Percentiles rank a stretch among this genome's conserved stretches.
phyloP scores from a whole-genome alignment of 2,329 filamentous ascomycete genomes.

The Beauveria sp. region DNA sequence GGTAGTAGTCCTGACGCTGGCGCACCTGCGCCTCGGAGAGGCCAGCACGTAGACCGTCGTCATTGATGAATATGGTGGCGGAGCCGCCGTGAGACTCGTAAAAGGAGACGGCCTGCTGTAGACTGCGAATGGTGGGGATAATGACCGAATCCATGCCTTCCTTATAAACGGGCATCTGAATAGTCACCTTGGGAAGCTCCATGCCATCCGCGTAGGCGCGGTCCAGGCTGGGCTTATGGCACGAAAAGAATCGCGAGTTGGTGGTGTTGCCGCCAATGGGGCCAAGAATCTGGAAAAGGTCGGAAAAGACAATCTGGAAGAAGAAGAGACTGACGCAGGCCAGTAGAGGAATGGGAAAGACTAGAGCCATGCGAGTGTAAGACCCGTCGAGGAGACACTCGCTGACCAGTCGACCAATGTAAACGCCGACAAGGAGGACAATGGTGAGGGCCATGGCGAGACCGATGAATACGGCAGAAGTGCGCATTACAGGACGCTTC shows the following conservation, averaged over 20 bases:
- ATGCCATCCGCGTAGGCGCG: constrained; percentile 26
- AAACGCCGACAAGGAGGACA: constrained; percentile 30
- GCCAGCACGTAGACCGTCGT: constrained; percentile 51
- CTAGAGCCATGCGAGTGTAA: constrained; percentile 30
- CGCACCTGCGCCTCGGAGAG: constrained; percentile 35
- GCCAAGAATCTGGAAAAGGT: constrained; percentile 39
- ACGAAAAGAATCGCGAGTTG: constrained; percentile 39
- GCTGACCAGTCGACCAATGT: constrained; percentile 28
- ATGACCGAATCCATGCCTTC: constrained; percentile 35
- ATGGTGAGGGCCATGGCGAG: constrained; percentile 29
- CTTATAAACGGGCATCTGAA: constrained; percentile 36
- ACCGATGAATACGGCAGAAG: constrained; percentile 31
- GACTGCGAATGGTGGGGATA: constrained; percentile 39
- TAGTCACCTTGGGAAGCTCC: constrained; percentile 31
- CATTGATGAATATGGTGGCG: constrained; percentile 51
- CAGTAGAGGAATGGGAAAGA: constrained; percentile 28
- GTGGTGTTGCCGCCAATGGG: constrained; percentile 35
- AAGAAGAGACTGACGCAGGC: constrained; percentile 30
- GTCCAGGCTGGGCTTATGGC: constrained; percentile 26
- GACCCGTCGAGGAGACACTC: constrained; percentile 30
- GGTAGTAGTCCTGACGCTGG: constrained; percentile 39
- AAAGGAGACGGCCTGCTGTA: constrained; percentile 41
- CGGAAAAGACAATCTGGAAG: constrained; percentile 34
- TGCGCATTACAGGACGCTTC: constrained; percentile 30
- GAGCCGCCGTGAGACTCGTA: constrained; percentile 40